Conservation (phyloP, 1,284 basidiomycete species). For the Trichosporon faecale region DNA sequence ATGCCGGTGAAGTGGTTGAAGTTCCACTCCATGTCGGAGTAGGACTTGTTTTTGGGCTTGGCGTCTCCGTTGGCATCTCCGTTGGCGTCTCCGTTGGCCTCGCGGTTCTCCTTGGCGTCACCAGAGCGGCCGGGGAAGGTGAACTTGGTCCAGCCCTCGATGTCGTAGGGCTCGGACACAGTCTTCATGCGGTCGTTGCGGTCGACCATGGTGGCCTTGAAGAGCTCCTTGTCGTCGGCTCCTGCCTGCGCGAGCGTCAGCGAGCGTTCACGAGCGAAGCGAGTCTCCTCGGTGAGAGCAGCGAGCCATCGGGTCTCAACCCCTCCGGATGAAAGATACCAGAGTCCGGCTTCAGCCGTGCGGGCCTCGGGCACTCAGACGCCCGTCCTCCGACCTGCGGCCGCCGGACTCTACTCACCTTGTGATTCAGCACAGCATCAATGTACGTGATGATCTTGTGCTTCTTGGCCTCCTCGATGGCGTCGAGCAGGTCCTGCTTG, state of each 20-base stretch:
- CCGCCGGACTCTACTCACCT: conserved; percentile 22
- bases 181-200: conserved; percentile 56
- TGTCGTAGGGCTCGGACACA: conserved; percentile 63
- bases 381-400: neutral
- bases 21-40: conserved; percentile 57
- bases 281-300: no score
- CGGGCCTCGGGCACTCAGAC: no score
- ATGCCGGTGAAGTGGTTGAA: conserved; percentile 63
- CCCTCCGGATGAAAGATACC: no score
- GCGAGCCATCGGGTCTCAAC: no score
- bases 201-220: conserved; percentile 72
- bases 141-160: conserved; percentile 75
- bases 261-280: neutral
- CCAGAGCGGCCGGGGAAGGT: conserved; percentile 29
- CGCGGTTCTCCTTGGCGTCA: conserved; percentile 23
- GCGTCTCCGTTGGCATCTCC: conserved; percentile 27
- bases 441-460: conserved; percentile 52
- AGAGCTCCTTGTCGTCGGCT: conserved; percentile 72
- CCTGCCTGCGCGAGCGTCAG: conserved; percentile 54
- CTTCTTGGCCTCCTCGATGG: conserved; percentile 56
- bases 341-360: no score
- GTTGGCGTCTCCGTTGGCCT: conserved; percentile 31
- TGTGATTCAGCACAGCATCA: conserved; percentile 58
- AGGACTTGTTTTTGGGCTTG: conserved; percentile 53
- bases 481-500: conserved; percentile 70